Conservation (phyloP, 192 early-diverging fungal species). For the Coemansia sp. region DNA sequence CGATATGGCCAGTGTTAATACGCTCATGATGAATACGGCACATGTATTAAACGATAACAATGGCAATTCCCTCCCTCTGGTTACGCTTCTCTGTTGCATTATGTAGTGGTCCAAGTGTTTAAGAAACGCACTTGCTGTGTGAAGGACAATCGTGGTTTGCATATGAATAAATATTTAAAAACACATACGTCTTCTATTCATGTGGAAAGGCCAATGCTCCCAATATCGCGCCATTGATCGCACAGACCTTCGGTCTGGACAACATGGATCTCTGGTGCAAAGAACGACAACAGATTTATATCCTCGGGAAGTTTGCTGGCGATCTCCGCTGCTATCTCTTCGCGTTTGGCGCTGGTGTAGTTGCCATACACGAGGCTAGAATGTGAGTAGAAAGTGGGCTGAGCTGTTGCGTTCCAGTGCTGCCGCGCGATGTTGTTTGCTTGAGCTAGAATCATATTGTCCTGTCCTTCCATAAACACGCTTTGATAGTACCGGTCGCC, state of each 20-base stretch:
- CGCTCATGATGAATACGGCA: not conserved
- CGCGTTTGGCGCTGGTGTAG: not conserved
- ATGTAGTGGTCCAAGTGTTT: conserved; percentile 2
- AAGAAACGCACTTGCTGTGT: not conserved
- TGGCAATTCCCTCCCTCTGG: too few relatives aligned
- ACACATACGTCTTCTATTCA: not conserved
- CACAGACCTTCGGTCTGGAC: conserved; percentile 29
- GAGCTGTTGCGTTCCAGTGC: conserved; percentile 22
- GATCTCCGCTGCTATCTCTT: conserved; percentile 3
- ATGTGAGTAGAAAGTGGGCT: conserved; percentile 28
- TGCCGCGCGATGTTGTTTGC: conserved; percentile 30
- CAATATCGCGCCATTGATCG: conserved; percentile 31
- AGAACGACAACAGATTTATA: conserved; percentile 18
- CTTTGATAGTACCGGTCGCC: conserved; percentile 37
- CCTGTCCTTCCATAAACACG: conserved; percentile 20
- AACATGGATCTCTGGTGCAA: conserved; percentile 21
- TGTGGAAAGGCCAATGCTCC: conserved; percentile 15
- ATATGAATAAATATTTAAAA: not conserved
- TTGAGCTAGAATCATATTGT: not conserved
- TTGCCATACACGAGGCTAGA: conserved; percentile 41
- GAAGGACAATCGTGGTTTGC: not conserved
- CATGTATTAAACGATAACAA: not conserved
- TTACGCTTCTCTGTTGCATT: not conserved
- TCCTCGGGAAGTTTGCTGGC: conserved; percentile 16
- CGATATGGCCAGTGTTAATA: not conserved